Base-by-base conservation (phyloP, 73 alveolate species). In the Tetrahymena elliotti region DNA sequence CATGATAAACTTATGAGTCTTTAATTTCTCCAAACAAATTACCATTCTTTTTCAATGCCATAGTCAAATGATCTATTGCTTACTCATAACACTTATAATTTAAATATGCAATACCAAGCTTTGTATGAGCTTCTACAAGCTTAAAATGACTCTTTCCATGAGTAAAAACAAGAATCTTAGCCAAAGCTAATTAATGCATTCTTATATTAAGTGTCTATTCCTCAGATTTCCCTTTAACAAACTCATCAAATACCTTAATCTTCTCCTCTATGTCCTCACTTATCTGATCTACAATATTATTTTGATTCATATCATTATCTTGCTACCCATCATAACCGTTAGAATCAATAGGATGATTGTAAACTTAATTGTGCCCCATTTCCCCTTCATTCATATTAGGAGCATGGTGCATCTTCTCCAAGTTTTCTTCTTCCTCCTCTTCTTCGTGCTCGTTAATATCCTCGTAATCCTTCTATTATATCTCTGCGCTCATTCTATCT, bases 41-140 rank as follows among this genome's bases (percentile, higher is more conserved):
- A 12, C 98, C 99, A 96, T 98, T 98, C 83, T 97, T 95, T 83
- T 97, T 98, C 54, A 98, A 93, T 12, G 99, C 99, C 84, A 97
- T 96, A 2, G 99, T 98, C 93, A 97, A 54, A 95, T 98, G 99
- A 83, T 98, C 99, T 15, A 98, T 93, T 33, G 99, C 98, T 95
- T 98, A 97, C 82, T 98, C 99, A 94, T 96, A 98, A 95, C 98
- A 98, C 52, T 98, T 96, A 84, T 96, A 94, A 54, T 97, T 96
- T 39, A 98, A 93, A 84, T 98, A 98, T n/a, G 99, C 98, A 93
- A 97, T 98, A 24, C 98, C 99, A 15, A 98, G 96, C 36, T 98
- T 97, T 3, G 98, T 94, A 93, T 98, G 98, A 27, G 99, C 99
- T 96, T 95, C 95, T 38, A 98, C 99, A 38, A 98, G 94, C 38